phyloP scores from a whole-genome alignment of 1,284 basidiomycete genomes.

The Puccinia coronata region DNA sequence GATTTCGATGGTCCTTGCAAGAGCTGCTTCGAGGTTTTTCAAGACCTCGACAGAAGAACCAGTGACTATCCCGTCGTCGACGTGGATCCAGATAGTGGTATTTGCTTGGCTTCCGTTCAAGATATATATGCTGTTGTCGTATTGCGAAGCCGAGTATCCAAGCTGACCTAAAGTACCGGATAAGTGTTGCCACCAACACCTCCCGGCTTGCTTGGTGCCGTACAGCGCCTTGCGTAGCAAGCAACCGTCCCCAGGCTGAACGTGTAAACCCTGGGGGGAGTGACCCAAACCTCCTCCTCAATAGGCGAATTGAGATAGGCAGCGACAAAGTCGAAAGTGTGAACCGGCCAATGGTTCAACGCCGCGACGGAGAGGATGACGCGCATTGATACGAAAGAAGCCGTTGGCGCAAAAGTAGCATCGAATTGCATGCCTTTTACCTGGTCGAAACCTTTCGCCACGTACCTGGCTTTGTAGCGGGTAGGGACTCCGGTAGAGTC shows the following conservation, averaged over 20 bases:
- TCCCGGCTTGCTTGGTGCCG: too few relatives aligned
- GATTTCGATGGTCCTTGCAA: neutral
- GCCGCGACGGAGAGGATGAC: neutral
- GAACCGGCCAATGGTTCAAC: neutral
- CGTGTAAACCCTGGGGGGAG: neutral
- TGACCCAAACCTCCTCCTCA: neutral
- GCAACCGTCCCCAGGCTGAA: too few relatives aligned
- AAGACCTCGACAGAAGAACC: neutral
- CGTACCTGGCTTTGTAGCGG: neutral
- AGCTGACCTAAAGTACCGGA: too few relatives aligned
- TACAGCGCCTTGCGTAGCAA: too few relatives aligned
- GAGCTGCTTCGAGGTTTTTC: neutral
- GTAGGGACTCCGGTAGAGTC: neutral
- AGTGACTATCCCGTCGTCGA: neutral
- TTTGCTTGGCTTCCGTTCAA: neutral
- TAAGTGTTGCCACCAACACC: too few relatives aligned
- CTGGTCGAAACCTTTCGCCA: neutral
- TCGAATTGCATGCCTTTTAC: neutral
- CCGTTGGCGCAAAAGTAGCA: neutral
- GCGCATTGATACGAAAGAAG: neutral
- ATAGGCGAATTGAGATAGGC: constrained; percentile 6
- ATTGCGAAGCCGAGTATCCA: too few relatives aligned
- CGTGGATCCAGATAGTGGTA: constrained; percentile 4
- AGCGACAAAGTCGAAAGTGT: neutral
- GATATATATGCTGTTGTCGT: neutral